phyloP scores from a whole-genome alignment of 352 stramenopile species.

The Pythium scleroteichum region DNA sequence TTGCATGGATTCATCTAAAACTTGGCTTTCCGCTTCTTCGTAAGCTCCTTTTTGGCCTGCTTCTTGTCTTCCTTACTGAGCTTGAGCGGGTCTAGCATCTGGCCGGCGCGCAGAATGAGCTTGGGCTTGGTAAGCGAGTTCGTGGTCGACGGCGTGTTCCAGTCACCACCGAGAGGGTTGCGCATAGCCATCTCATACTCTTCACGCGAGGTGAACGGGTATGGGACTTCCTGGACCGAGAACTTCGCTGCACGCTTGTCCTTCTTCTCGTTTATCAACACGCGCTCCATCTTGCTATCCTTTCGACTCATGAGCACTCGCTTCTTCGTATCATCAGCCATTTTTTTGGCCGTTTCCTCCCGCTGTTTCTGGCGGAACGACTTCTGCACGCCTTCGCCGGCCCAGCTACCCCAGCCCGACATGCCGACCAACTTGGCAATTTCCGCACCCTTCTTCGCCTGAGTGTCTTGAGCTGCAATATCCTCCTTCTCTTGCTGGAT shows the following conservation, averaged over 20 bases:
- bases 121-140: conserved; percentile 93
- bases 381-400: conserved; percentile 70
- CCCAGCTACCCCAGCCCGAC: conserved; percentile 92
- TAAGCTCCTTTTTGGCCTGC: conserved; percentile 74
- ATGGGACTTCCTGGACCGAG: conserved; percentile 91
- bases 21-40: conserved; percentile 81
- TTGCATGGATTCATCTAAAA: conserved; percentile 41
- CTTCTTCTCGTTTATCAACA: conserved; percentile 89
- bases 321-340: conserved; percentile 72
- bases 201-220: conserved; percentile 96
- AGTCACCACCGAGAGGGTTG: conserved; percentile 92
- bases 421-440: conserved; percentile 81
- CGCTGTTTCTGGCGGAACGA: conserved; percentile 87
- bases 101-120: conserved; percentile 91
- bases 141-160: conserved; percentile 92
- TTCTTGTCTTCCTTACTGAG: conserved; percentile 87
- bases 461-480: conserved; percentile 59
- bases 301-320: conserved; percentile 64
- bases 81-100: conserved; percentile 93
- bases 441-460: conserved; percentile 77
- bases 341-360: conserved; percentile 71
- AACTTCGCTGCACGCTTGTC: conserved; percentile 89
- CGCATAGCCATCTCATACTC: conserved; percentile 98
- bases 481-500: conserved; percentile 93
- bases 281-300: conserved; percentile 65